These are phyloP conservation scores for Cercospora brassicicola DNA, from an alignment of 2,329 filamentous ascomycete species.

Conservation along the genomic window DNA sequence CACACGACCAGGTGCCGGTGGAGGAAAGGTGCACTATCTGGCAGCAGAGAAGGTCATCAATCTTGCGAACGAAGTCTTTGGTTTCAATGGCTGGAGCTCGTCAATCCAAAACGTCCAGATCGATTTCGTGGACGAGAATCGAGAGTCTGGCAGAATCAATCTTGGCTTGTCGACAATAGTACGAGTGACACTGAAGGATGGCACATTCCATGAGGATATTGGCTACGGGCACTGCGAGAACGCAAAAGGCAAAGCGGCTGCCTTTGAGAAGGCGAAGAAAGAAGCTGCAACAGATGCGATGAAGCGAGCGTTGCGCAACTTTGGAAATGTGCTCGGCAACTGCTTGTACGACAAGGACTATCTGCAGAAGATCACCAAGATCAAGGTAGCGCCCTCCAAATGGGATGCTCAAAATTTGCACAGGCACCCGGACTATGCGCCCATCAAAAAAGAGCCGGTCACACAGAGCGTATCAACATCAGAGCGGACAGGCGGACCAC, in stretches of 20 bases:
- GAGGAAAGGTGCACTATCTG: constrained; percentile 86
- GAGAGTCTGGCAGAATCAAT: constrained; percentile 73
- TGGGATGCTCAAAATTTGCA: constrained; percentile 80
- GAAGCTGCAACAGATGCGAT: constrained; percentile 93
- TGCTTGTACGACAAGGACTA: constrained; percentile 98
- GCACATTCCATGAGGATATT: constrained; percentile 96
- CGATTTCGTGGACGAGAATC: constrained; percentile 89
- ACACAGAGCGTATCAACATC: constrained; percentile 19
- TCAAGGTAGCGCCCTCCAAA: constrained; percentile 75
- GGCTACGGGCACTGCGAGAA: constrained; percentile 98
- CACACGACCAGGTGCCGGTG: constrained; percentile 75
- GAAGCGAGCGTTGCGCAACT: constrained; percentile 84
- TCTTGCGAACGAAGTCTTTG: constrained; percentile 91
- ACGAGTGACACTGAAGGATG: constrained; percentile 84
- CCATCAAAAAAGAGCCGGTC: constrained; percentile 57
- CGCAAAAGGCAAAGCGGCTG: constrained; percentile 87
- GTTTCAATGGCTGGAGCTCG: constrained; percentile 96
- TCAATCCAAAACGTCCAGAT: constrained; percentile 93
- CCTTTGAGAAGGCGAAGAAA: constrained; percentile 98
- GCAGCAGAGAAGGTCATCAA: constrained; percentile 96
- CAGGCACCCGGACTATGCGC: constrained; percentile 72
- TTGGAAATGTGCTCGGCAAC: constrained; percentile 96
- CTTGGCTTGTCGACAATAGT: constrained; percentile 88
- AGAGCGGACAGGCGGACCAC: constrained; percentile 19
- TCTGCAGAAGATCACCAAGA: constrained; percentile 80